Evolutionary conservation across 2,329 filamentous ascomycete genomes (phyloP).

Genomic region (Epichloe festucae): DNA sequence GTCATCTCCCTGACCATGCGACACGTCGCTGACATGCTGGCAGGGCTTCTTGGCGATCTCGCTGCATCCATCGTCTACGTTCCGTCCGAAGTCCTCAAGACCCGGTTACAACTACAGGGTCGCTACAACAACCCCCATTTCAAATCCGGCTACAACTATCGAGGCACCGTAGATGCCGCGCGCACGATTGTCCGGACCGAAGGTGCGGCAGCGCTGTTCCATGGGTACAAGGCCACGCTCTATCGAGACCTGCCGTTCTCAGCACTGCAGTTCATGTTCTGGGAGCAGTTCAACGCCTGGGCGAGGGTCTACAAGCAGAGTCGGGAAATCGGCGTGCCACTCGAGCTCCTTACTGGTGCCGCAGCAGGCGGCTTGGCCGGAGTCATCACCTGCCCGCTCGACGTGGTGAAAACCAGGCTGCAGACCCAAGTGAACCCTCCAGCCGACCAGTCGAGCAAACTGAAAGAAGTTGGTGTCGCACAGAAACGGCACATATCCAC

Average conservation of each 20-base stretch:
- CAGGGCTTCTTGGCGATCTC: constrained; percentile 85
- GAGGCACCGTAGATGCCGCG: constrained; percentile 68
- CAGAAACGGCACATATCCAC: constrained; percentile 74
- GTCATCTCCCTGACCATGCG: background rate
- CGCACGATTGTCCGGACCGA: constrained; percentile 75
- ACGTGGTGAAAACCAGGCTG: constrained; percentile 92
- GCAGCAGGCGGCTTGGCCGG: constrained; percentile 86
- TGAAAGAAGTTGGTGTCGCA: constrained; percentile 25
- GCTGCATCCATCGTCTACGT: constrained; percentile 91
- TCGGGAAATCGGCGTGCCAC: constrained; percentile 68
- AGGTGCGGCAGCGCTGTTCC: constrained; percentile 75
- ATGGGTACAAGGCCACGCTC: constrained; percentile 94
- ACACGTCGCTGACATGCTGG: background rate
- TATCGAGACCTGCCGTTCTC: constrained; percentile 93
- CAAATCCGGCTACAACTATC: constrained; percentile 91
- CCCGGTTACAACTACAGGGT: constrained; percentile 88
- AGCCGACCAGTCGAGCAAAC: constrained; percentile 13
- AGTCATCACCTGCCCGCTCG: constrained; percentile 86
- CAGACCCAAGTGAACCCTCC: constrained; percentile 67
- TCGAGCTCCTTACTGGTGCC: constrained; percentile 83
- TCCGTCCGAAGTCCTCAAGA: constrained; percentile 94
- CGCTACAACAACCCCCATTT: constrained; percentile 93
- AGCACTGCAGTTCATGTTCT: constrained; percentile 93
- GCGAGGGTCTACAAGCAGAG: constrained; percentile 68
- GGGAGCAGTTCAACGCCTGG: constrained; percentile 81